These are phyloP conservation scores for Fraxinus dipetala DNA, from an alignment of 305 asterid species.

Conservation along the genomic window DNA sequence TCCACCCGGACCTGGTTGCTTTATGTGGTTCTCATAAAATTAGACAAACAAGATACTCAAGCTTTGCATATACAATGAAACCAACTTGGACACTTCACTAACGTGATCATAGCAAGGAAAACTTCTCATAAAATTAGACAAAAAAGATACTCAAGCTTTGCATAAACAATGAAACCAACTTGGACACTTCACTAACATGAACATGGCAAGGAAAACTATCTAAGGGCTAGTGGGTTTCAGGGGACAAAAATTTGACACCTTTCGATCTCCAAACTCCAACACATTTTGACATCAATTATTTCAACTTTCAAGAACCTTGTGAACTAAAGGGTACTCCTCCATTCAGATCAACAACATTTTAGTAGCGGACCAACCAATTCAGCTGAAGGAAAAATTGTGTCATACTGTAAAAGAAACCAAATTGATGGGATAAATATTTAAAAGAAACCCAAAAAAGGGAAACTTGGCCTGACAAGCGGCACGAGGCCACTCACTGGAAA, in stretches of 20 bases:
- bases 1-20: too few species aligned
- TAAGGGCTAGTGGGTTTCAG: neutral
- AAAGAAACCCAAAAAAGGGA: neutral
- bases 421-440: neutral
- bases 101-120: neutral
- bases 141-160: neutral
- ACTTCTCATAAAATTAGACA: neutral
- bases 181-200: neutral
- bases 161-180: neutral
- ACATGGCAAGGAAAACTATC: neutral
- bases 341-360: neutral
- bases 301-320: neutral
- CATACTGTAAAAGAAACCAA: neutral
- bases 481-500: neutral
- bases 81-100: neutral
- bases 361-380: neutral
- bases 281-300: neutral
- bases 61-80: neutral
- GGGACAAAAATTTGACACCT: neutral
- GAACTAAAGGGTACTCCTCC: neutral
- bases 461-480: neutral
- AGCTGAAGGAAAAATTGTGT: neutral
- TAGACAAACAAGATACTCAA: neutral
- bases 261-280: neutral
- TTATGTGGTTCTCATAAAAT: too few species aligned